phyloP scores from a whole-genome alignment of 805 yeast species.

The Candida boleticola region DNA sequence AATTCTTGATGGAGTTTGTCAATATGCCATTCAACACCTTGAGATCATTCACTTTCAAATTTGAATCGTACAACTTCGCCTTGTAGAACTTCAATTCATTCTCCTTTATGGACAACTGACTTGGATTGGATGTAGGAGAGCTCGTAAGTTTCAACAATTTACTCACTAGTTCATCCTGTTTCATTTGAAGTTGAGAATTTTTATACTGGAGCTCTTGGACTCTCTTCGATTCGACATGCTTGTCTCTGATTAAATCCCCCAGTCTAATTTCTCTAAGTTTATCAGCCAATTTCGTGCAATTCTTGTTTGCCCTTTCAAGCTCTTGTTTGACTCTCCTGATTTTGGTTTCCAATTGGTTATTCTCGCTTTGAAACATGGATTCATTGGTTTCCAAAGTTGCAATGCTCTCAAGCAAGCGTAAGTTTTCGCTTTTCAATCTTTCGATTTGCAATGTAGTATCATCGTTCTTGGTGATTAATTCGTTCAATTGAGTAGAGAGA shows the following conservation, averaged over 20 bases:
- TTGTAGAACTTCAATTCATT: constrained; percentile 45
- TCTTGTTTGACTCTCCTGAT: constrained; percentile 28
- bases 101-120: constrained; percentile 13
- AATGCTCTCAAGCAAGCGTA: constrained; percentile 23
- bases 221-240: constrained; percentile 1
- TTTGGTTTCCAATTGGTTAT: constrained; percentile 25
- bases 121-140: constrained; percentile 18
- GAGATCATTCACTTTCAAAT: constrained; percentile 32
- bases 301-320: constrained; percentile 24
- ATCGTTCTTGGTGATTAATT: constrained; percentile 15
- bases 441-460: constrained; percentile 17
- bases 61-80: constrained; percentile 46
- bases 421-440: constrained; percentile 20
- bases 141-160: constrained; percentile 20
- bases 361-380: constrained; percentile 26
- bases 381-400: constrained; percentile 29
- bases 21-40: constrained; percentile 33
- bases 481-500: constrained; percentile 20
- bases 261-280: constrained; percentile 23
- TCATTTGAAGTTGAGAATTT: constrained; percentile 22
- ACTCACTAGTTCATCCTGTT: constrained; percentile 27
- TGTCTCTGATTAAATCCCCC: constrained; percentile 8
- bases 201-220: constrained; percentile 15
- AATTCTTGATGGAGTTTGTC: constrained; percentile 25
- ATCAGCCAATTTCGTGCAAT: constrained; percentile 28